A percentile compares a stretch with the other conserved stretches of the same genome.
Conservation (phyloP, 768 basidiomycete genomes). For the Gloeopeniophorella convolvens region DNA sequence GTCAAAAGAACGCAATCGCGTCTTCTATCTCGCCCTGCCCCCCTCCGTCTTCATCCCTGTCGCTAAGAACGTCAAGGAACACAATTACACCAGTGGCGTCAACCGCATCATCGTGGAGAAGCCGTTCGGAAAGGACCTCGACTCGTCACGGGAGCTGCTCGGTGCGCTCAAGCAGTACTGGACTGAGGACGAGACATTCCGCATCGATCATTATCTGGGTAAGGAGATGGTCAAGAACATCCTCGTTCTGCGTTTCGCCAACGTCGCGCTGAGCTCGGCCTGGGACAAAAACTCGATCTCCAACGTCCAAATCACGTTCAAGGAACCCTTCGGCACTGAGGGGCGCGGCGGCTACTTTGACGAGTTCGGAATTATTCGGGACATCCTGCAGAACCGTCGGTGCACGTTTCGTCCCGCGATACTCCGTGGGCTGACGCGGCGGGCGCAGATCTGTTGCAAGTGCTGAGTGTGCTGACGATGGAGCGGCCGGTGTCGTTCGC, state of each 20-base stretch:
- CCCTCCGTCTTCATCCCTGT: conserved; percentile 95
- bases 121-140: conserved; percentile 93
- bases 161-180: conserved; percentile 76
- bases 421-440: neutral
- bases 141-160: conserved; percentile 76
- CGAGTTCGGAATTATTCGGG: conserved; percentile 98
- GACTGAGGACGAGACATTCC: conserved; percentile 96
- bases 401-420: conserved; percentile 19
- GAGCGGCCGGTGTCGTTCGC: conserved; percentile 97
- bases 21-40: conserved; percentile 97
- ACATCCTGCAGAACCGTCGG: conserved; percentile 96
- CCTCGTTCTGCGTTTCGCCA: conserved; percentile 92
- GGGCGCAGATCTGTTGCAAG: conserved; percentile 80
- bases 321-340: conserved; percentile 98
- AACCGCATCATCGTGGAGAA: conserved; percentile 98
- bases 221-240: conserved; percentile 99
- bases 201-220: conserved; percentile 98
- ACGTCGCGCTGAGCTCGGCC: conserved; percentile 77
- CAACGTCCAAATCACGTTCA: conserved; percentile 99
- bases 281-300: conserved; percentile 97
- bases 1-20: conserved; percentile 61
- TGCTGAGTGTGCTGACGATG: conserved; percentile 93
- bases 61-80: conserved; percentile 71
- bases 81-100: conserved; percentile 71
- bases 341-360: conserved; percentile 99